phyloP scores from a whole-genome alignment of 768 basidiomycete species.

The Filobasidium wieringae region DNA sequence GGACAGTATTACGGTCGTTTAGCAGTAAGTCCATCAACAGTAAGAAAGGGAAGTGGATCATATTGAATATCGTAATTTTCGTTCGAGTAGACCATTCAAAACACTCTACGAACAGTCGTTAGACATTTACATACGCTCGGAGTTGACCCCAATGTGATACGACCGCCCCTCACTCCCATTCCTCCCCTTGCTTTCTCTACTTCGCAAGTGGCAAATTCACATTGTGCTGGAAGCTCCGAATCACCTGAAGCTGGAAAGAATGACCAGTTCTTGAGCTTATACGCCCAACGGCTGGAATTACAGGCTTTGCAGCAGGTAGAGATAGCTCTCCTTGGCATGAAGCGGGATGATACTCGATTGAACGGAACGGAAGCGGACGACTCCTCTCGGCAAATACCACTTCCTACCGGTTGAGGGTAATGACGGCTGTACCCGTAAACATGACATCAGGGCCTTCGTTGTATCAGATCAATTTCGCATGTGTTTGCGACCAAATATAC shows the following conservation, averaged over 20 bases:
- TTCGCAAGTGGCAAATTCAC: neutral
- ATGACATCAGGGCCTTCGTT: no score
- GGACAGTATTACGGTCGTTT: slow-evolving; percentile 13
- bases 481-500: no score
- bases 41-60: neutral
- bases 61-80: neutral
- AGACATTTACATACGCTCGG: neutral
- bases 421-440: no score
- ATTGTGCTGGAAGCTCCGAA: neutral
- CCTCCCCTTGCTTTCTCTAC: neutral
- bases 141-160: neutral
- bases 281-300: slow-evolving; percentile 7
- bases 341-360: no score
- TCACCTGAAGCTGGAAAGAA: neutral
- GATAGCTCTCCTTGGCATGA: slow-evolving; percentile 2
- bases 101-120: slow-evolving; percentile 5
- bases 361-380: no score
- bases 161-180: neutral
- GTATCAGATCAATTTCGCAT: no score
- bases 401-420: no score
- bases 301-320: slow-evolving; percentile 6
- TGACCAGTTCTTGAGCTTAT: neutral
- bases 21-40: neutral
- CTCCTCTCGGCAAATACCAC: no score
- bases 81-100: neutral